Percentiles rank a stretch among this genome's conserved stretches.
These are phyloP conservation scores for Candida adriatica DNA, from an alignment of 805 yeast genomes.

Conservation along the genomic window DNA sequence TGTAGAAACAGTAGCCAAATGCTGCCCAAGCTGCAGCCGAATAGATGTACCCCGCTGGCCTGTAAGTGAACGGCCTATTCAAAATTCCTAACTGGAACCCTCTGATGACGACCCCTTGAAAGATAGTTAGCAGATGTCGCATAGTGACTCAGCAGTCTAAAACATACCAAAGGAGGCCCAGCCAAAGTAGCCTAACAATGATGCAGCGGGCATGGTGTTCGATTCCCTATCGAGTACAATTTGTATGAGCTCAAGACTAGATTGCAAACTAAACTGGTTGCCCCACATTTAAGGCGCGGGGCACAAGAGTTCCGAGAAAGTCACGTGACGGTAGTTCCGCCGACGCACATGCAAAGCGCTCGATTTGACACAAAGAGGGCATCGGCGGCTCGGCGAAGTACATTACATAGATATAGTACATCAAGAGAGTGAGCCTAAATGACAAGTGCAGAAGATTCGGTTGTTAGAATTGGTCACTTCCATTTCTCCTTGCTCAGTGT, in stretches of 20 bases:
- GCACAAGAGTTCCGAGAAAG: too few relatives aligned
- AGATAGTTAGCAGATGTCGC: too few relatives aligned
- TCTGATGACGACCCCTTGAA: constrained; percentile 36
- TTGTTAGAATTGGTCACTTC: constrained; percentile 19
- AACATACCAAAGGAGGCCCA: constrained; percentile 34
- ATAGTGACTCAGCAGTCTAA: neutral
- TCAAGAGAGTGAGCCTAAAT: too few relatives aligned
- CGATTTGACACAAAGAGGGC: too few relatives aligned
- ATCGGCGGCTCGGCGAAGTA: too few relatives aligned
- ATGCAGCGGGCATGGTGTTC: constrained; percentile 17
- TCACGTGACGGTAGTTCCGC: too few relatives aligned
- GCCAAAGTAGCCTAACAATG: constrained; percentile 25
- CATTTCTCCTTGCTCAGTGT: constrained; percentile 25
- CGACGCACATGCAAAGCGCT: too few relatives aligned
- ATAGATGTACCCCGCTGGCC: constrained; percentile 34
- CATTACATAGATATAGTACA: too few relatives aligned
- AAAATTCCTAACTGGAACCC: constrained; percentile 38
- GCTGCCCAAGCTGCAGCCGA: constrained; percentile 40
- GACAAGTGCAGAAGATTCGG: constrained; percentile 21
- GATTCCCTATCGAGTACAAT: too few relatives aligned
- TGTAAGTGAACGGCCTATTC: constrained; percentile 31
- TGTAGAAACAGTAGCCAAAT: constrained; percentile 33
- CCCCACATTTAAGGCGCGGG: neutral
- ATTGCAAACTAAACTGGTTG: neutral
- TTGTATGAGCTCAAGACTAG: neutral